These are phyloP conservation scores for Paecilomyces sp. DNA, from an alignment of 2,329 filamentous ascomycete species.

Conservation along the genomic window DNA sequence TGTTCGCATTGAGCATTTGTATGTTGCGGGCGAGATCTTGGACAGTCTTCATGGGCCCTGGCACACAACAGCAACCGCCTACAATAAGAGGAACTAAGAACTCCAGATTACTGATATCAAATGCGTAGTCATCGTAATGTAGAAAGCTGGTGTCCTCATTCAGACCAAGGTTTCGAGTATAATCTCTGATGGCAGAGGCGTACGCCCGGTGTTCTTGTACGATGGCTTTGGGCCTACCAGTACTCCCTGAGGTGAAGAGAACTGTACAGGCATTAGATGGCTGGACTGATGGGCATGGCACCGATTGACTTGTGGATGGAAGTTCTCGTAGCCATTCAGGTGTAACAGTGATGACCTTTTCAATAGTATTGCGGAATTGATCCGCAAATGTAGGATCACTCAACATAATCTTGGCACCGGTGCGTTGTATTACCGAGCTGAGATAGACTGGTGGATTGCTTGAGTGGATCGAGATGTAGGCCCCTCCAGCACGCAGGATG, in stretches of 20 bases:
- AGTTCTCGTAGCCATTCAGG: background rate
- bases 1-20: constrained; percentile 13
- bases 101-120: constrained; percentile 22
- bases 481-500: constrained; percentile 63
- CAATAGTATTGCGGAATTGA: constrained; percentile 3
- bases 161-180: constrained; percentile 11
- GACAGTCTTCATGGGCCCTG: constrained; percentile 10
- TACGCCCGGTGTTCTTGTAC: constrained; percentile 18
- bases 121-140: constrained; percentile 20
- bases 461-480: constrained; percentile 68
- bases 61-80: constrained; percentile 20
- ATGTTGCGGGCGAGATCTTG: constrained; percentile 10
- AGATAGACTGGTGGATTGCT: constrained; percentile 65
- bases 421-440: constrained; percentile 66
- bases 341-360: constrained; percentile 8
- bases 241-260: constrained; percentile 21
- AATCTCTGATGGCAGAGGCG: constrained; percentile 13
- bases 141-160: constrained; percentile 12
- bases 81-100: constrained; percentile 13
- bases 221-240: constrained; percentile 18
- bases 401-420: constrained; percentile 59
- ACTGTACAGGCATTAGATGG: constrained; percentile 13
- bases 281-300: background rate
- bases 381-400: constrained; percentile 31
- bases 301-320: background rate